A percentile compares a stretch with the other conserved stretches of the same genome.
phyloP scores from a whole-genome alignment of 129 eudicot genomes.

The Sambucus nigra region DNA sequence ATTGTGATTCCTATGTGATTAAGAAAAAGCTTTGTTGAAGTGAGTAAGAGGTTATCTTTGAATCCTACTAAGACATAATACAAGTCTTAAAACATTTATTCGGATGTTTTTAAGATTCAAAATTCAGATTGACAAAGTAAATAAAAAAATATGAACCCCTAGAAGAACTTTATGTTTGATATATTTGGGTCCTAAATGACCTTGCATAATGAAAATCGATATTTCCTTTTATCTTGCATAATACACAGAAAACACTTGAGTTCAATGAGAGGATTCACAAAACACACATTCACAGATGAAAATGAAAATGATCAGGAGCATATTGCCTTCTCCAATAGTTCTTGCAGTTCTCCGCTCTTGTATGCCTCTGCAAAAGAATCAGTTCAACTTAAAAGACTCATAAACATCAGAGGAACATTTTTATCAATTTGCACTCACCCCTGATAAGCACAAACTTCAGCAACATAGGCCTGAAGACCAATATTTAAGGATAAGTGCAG shows the following conservation, averaged over 20 bases:
- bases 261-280: background rate
- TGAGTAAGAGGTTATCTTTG: no score
- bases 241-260: background rate
- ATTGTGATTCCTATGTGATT: no score
- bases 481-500: background rate
- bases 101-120: no score
- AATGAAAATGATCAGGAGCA: conserved; percentile 37
- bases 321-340: conserved; percentile 65
- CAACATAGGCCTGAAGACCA: background rate
- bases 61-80: no score
- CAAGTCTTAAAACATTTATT: no score
- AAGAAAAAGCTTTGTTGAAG: no score
- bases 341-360: conserved; percentile 89
- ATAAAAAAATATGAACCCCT: no score
- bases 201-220: no score
- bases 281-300: background rate
- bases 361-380: conserved; percentile 62
- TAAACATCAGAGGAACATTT: no score
- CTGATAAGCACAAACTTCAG: background rate
- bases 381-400: background rate
- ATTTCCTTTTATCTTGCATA: background rate
- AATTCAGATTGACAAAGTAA: no score
- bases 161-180: no score
- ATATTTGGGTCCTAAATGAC: no score
- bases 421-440: background rate